phyloP scores from a whole-genome alignment of 805 yeast species.

The Candida ponderosae region DNA sequence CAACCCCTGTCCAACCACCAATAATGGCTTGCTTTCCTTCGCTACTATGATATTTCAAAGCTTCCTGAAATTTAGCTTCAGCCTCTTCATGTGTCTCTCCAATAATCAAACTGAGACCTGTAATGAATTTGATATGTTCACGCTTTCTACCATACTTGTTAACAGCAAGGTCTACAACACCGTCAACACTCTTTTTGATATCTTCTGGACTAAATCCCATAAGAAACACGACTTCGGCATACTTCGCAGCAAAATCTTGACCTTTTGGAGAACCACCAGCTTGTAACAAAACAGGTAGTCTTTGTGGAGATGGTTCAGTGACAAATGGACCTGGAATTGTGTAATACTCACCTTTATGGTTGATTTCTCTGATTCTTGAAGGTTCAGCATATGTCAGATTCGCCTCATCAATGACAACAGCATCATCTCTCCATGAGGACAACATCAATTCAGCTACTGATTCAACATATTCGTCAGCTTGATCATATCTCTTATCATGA shows the following conservation, averaged over 20 bases:
- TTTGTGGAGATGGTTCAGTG: conserved; percentile 29
- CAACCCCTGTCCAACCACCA: conserved; percentile 34
- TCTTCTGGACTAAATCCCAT: conserved; percentile 22
- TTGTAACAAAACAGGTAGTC: conserved; percentile 30
- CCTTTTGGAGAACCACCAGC: conserved; percentile 31
- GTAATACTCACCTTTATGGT: conserved; percentile 27
- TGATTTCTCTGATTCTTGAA: conserved; percentile 24
- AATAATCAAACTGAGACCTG: conserved; percentile 22
- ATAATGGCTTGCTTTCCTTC: conserved; percentile 31
- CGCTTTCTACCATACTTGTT: conserved; percentile 25
- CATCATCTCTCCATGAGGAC: conserved; percentile 32
- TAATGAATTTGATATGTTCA: conserved; percentile 25
- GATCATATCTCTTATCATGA: conserved; percentile 30
- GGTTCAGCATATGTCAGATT: conserved; percentile 24
- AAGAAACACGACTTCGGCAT: conserved; percentile 30
- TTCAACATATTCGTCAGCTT: conserved; percentile 30
- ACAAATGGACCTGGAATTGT: conserved; percentile 29
- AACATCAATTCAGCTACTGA: conserved; percentile 29
- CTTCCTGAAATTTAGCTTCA: conserved; percentile 21
- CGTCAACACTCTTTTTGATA: conserved; percentile 12
- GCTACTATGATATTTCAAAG: conserved; percentile 19
- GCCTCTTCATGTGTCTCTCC: conserved; percentile 33
- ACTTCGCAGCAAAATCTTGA: conserved; percentile 28
- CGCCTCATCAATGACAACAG: conserved; percentile 10
- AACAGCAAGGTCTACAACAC: conserved; percentile 22